Evolutionary conservation across 2,329 filamentous ascomycete species (phyloP).

Genomic region (Trichoderma cornu-damae): DNA sequence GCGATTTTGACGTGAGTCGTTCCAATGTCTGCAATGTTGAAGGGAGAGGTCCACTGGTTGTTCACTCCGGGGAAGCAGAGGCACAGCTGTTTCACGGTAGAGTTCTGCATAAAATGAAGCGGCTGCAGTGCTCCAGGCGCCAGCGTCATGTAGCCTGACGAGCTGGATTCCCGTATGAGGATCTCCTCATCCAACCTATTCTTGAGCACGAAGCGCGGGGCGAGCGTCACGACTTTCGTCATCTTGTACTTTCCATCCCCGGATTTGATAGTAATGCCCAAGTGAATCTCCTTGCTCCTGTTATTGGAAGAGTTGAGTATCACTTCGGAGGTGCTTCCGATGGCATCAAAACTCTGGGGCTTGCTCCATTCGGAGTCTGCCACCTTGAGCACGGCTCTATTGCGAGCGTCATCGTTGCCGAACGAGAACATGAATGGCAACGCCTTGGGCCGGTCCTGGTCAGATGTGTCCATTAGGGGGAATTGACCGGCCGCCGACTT

Average conservation of each 20-base stretch:
- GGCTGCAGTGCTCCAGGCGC: constrained; percentile 76
- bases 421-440: constrained; percentile 96
- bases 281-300: constrained; percentile 75
- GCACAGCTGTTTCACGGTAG: constrained; percentile 79
- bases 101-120: constrained; percentile 82
- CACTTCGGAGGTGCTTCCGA: constrained; percentile 87
- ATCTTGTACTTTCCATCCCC: constrained; percentile 97
- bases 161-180: constrained; percentile 85
- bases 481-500: constrained; percentile 79
- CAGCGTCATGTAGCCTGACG: constrained; percentile 75
- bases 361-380: constrained; percentile 94
- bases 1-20: constrained; percentile 91
- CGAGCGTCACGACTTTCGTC: constrained; percentile 89
- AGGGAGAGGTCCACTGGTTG: constrained; percentile 96
- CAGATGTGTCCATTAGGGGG: constrained; percentile 46
- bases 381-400: constrained; percentile 81
- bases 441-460: constrained; percentile 61
- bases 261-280: constrained; percentile 81
- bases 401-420: constrained; percentile 80
- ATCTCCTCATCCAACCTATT: constrained; percentile 89
- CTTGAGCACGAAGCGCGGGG: constrained; percentile 88
- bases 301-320: constrained; percentile 76
- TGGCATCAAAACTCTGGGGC: constrained; percentile 94
- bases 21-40: constrained; percentile 93
- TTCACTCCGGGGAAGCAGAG: constrained; percentile 90